Evolutionary conservation across 345 rosid species (phyloP), one percentile per base, ranked within the genome.

Genomic region (Carallia pectinifolia): DNA sequence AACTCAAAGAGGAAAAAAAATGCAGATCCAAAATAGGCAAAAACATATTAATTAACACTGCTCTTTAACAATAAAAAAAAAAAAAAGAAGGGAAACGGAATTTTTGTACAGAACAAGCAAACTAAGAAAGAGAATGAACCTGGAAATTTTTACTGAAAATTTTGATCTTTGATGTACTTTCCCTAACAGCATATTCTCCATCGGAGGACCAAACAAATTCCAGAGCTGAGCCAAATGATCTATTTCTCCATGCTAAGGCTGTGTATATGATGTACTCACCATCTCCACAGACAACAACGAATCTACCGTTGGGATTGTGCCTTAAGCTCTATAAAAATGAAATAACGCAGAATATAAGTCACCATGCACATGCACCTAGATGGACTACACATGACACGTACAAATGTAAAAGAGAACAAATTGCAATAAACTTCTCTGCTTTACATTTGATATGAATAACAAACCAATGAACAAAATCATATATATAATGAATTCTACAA

Each of bases 221-320:
- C 81, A 96, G 72, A 27, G 97, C 98, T 31, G 99, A 90, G 67
- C 99, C 99, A 87, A 92, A 96, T 58, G 99, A 96, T 83, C 97
- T 88, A 78, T 96, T 96, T 84, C 99, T 92, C 99, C 99, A 96
- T 34, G 99, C 99, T 81, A 96, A 72, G 75, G 99, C 98, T 6
- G 99, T 96, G 71, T 96, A 96, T 75, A 92, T 96, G 69, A 96
- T 90, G 78, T 88, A 96, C 75, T 96, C 99, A 39, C 99, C 99
- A 77, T 92, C 99, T 76, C 99, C 99, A 77, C 99, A 92, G 58
- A 96, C 99, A 62, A 90, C 98, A 67, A 92, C 98, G 74, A 90
- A 96, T 81, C 99, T 86, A 75, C 98, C 97, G 81, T 92, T 96
- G 54, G 98, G 99, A 68, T 96, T 92, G 86, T 96, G 98, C 85